Conservation (phyloP, 2,329 filamentous ascomycete genomes). For the Neofusicoccum umdonicola region DNA sequence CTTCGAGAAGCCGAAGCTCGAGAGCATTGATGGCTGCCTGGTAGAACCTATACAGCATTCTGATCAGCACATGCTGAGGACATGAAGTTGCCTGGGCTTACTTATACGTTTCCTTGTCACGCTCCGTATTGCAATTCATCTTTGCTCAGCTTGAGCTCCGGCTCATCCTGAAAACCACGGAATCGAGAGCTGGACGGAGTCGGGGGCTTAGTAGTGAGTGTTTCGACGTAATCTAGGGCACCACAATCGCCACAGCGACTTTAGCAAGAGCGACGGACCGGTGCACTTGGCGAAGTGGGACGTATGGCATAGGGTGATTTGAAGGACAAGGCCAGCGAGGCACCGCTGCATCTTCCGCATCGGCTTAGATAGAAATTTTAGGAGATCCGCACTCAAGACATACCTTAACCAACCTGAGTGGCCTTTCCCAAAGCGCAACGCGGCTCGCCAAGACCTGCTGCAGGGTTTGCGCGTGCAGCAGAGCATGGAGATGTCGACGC, state of each 20-base stretch:
- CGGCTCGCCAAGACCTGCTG: background rate
- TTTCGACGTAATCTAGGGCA: too few species aligned
- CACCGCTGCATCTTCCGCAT: background rate
- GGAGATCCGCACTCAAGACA: background rate
- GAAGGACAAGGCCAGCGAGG: background rate
- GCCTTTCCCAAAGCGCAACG: background rate
- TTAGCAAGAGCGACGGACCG: background rate
- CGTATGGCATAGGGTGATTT: background rate
- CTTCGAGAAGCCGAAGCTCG: slow-evolving; percentile 7
- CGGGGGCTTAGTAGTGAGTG: background rate
- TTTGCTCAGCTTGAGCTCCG: background rate
- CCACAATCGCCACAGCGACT: background rate
- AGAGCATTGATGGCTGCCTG: slow-evolving; percentile 17
- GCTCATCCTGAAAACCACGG: background rate
- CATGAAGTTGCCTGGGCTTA: background rate
- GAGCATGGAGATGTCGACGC: background rate
- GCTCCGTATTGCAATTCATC: slow-evolving; percentile 10
- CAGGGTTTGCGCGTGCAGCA: background rate
- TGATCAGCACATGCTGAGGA: background rate
- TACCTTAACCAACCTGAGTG: background rate
- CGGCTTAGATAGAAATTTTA: background rate
- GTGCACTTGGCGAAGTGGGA: background rate
- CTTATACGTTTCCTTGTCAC: slow-evolving; percentile 13
- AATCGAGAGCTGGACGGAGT: background rate
- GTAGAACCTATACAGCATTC: background rate